A percentile compares a stretch with the other conserved stretches of the same genome.
Conservation (phyloP, 495 filamentous ascomycete genomes). For the Talaromyces wortmannii region DNA sequence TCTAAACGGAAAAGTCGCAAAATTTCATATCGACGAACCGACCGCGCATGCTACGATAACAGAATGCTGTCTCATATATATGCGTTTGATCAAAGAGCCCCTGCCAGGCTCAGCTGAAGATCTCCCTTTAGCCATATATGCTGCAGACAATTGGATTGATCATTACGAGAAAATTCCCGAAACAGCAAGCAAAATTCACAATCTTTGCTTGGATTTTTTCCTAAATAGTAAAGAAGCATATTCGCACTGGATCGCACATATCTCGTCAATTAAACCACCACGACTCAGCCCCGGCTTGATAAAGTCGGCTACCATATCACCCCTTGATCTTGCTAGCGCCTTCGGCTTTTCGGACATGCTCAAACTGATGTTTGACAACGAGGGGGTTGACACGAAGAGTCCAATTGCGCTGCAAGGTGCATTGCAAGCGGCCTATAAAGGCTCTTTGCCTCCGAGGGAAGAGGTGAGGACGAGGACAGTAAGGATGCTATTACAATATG, state of each 20-base stretch:
- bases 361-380: neutral
- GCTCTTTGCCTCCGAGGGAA: neutral
- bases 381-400: neutral
- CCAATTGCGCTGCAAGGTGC: neutral
- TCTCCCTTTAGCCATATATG: neutral
- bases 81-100: neutral
- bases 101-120: neutral
- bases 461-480: neutral
- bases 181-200: neutral
- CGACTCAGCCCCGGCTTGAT: too few relatives aligned
- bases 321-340: neutral
- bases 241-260: neutral
- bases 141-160: neutral
- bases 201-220: neutral
- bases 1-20: neutral
- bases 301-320: too few relatives aligned
- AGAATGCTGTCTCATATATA: neutral
- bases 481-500: neutral
- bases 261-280: neutral
- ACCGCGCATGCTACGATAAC: neutral
- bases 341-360: neutral
- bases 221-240: neutral
- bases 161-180: neutral
- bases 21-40: neutral
- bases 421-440: neutral